phyloP scores from a whole-genome alignment of 345 rosid species.

The Turnera subulata region DNA sequence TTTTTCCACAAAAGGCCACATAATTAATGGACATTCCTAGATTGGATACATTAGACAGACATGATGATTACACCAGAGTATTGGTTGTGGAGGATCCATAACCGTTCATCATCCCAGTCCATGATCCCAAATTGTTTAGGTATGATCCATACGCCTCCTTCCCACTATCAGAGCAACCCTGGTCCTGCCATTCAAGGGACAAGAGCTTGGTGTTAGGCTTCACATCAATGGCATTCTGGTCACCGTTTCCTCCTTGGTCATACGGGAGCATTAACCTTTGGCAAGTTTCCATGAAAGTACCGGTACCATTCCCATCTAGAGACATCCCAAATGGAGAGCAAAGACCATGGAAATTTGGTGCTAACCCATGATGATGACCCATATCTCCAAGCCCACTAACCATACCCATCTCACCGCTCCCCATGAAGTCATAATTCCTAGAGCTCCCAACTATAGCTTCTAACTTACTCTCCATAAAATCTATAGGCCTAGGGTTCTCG shows the following conservation, averaged over 20 bases:
- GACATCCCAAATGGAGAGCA: slow-evolving; percentile 46
- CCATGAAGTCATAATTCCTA: slow-evolving; percentile 51
- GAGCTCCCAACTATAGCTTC: slow-evolving; percentile 42
- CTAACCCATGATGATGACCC: slow-evolving; percentile 17
- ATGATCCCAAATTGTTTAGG: slow-evolving; percentile 44
- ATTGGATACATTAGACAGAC: background rate
- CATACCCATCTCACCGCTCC: slow-evolving; percentile 35
- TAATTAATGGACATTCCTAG: background rate
- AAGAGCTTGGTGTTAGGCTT: slow-evolving; percentile 65
- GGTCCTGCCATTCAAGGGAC: slow-evolving; percentile 86
- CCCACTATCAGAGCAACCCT: slow-evolving; percentile 50
- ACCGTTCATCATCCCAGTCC: slow-evolving; percentile 53
- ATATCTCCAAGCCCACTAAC: slow-evolving; percentile 32
- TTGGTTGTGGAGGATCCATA: slow-evolving; percentile 46
- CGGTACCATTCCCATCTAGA: slow-evolving; percentile 26
- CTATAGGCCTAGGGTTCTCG: slow-evolving; percentile 36
- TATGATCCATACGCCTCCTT: slow-evolving; percentile 46
- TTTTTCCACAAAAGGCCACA: slow-evolving; percentile 8
- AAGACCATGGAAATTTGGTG: slow-evolving; percentile 32
- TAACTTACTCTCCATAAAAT: slow-evolving; percentile 47
- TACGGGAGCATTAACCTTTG: slow-evolving; percentile 60
- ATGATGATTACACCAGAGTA: slow-evolving; percentile 34
- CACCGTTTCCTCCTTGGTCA: slow-evolving; percentile 33
- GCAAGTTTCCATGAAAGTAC: slow-evolving; percentile 50
- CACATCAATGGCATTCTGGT: slow-evolving; percentile 49